phyloP scores from a whole-genome alignment of 108 stramenopile genomes.

The Fragilaria crotonensis region DNA sequence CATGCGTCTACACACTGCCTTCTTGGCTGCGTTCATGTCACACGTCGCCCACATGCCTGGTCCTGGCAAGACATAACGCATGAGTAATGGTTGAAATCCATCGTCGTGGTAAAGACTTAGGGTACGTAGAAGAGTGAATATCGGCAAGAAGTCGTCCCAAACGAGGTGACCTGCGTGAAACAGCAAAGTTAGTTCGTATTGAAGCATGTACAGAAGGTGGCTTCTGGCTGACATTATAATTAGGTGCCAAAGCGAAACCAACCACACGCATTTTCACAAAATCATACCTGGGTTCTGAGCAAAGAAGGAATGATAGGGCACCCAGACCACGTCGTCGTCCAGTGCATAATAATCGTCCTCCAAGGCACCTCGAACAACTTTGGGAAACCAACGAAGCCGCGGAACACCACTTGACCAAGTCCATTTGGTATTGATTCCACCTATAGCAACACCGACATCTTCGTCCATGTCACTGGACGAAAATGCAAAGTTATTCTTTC shows the following conservation, averaged over 20 bases:
- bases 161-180: slow-evolving; percentile 54
- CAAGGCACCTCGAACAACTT: slow-evolving; percentile 6
- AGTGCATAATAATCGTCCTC: neutral
- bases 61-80: neutral
- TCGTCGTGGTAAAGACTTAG: slow-evolving; percentile 13
- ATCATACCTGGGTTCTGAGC: slow-evolving; percentile 39
- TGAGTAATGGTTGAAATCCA: neutral
- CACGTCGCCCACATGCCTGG: slow-evolving; percentile 5
- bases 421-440: slow-evolving; percentile 57
- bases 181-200: too few relatives aligned
- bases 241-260: too few relatives aligned
- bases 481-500: too few relatives aligned
- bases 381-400: slow-evolving; percentile 38
- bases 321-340: slow-evolving; percentile 23
- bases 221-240: too few relatives aligned
- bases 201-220: too few relatives aligned
- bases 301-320: slow-evolving; percentile 51
- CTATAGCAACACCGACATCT: too few relatives aligned
- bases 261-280: too few relatives aligned
- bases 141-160: slow-evolving; percentile 53
- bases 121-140: slow-evolving; percentile 31
- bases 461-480: too few relatives aligned
- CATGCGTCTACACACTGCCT: slow-evolving; percentile 21
- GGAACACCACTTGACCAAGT: slow-evolving; percentile 11
- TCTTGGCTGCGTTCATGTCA: slow-evolving; percentile 3